Conservation (phyloP, 352 stramenopile genomes). For the Peronospora farinosa region DNA sequence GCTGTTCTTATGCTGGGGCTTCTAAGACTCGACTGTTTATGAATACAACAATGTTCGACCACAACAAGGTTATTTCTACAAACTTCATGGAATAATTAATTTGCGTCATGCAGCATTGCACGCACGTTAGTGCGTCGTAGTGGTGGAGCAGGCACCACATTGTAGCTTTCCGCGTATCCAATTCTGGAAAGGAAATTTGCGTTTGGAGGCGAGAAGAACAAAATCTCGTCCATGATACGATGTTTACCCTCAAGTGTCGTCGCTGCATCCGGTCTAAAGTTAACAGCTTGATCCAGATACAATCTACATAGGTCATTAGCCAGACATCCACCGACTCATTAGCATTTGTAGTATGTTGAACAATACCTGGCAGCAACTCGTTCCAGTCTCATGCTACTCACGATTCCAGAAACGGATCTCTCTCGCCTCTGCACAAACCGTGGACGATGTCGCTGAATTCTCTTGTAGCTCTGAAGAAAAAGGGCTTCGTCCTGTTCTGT, state of each 20-base stretch:
- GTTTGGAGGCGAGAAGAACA: conserved; percentile 30
- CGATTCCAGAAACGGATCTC: not conserved
- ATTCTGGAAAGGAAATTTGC: conserved; percentile 25
- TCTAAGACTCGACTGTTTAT: conserved; percentile 19
- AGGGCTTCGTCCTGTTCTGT: conserved; percentile 2
- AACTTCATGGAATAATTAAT: too few relatives aligned
- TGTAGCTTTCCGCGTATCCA: conserved; percentile 21
- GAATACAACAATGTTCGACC: too few relatives aligned
- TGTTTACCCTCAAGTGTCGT: conserved; percentile 15
- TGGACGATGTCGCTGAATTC: not conserved
- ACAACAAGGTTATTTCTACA: too few relatives aligned
- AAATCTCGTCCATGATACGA: conserved; percentile 27
- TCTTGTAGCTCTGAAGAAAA: conserved; percentile 11
- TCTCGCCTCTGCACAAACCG: not conserved
- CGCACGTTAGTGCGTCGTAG: not conserved
- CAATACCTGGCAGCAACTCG: conserved; percentile 24
- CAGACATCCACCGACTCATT: not conserved
- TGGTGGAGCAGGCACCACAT: conserved; percentile 27
- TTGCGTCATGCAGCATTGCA: too few relatives aligned
- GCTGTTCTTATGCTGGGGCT: conserved; percentile 65
- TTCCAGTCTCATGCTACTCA: conserved; percentile 22
- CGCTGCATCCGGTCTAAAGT: conserved; percentile 5
- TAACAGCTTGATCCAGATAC: conserved; percentile 10
- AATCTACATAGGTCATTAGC: conserved; percentile 4
- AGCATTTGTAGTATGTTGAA: not conserved